Base-by-base conservation (phyloP, 2,329 filamentous ascomycete genomes). In the Colletotrichum sp. region DNA sequence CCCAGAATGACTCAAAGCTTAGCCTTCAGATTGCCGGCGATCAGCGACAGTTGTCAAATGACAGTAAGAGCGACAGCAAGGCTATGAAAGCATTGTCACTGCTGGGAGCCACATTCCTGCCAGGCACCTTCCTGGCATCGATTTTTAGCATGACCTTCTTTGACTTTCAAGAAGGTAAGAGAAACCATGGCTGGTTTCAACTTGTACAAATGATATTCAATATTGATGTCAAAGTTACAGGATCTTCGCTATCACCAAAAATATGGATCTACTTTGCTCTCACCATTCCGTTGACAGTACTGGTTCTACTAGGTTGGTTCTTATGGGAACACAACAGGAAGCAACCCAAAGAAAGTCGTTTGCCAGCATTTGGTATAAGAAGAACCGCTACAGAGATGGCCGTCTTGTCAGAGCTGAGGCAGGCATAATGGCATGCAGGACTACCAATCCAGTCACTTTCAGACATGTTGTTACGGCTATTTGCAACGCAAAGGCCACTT, bases 391-490 rank as follows among this genome's bases (percentile, higher is more conserved):
- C 36, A 0, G 36, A 43, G 36, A 2, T 43, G 36, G 0, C 36
- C 36, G 18, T 43, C 36, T 43, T 18, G 16, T 43, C 36, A 43
- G 36, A 43, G 36, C 0, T 43, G 16, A 18, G 36, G 8, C 38
- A 43, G 38, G 38, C 38, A 18, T n/a, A 3, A n/a, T 43, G 38
- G 16, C 38, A 43, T 43, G 18, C 15, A 36, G 38, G 5, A 18
- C 2, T n/a, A 0, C 1, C 38, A n/a, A 43, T n/a, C 2, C 18
- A 43, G 1, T 43, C 38, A 43, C 38, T 43, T 18, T 18, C 2
- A 2, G 38, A 43, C 16, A 0, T 10, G 38, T 0, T 43, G 0
- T 43, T 18, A 16, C 34, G 34, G 1, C 0, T 36, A 8, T 36
- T 36, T 8, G 34, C 34, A 36, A 16, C 34, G 34, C 12, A 2